Percentiles rank a stretch among this genome's conserved stretches.
Evolutionary conservation across 768 basidiomycete genomes (phyloP).

Genomic region (Neoboletus magnificus): DNA sequence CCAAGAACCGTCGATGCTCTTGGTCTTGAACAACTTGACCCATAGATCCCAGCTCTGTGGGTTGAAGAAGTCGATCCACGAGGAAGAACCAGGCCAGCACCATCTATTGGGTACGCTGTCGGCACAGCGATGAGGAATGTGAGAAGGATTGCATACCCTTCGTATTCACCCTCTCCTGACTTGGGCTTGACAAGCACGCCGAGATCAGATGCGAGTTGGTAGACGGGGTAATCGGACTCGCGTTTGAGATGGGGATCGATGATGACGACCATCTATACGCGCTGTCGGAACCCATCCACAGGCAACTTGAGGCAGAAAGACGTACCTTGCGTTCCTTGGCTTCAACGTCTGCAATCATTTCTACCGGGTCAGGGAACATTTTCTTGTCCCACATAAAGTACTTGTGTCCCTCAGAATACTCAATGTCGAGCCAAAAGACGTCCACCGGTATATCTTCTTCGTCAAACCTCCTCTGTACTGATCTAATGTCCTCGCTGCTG

Average conservation of each 20-base stretch:
- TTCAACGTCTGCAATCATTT: conserved; percentile 89
- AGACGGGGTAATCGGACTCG: conserved; percentile 72
- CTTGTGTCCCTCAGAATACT: conserved; percentile 89
- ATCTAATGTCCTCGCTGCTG: conserved; percentile 80
- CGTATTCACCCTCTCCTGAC: conserved; percentile 80
- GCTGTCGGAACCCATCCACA: background rate
- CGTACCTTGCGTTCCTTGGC: conserved; percentile 78
- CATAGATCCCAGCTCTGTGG: conserved; percentile 89
- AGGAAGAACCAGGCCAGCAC: conserved; percentile 97
- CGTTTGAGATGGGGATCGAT: conserved; percentile 96
- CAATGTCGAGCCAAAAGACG: conserved; percentile 97
- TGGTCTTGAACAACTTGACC: conserved; percentile 75
- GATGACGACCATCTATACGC: conserved; percentile 89
- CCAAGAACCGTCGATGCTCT: conserved; percentile 54
- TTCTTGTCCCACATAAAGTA: conserved; percentile 97
- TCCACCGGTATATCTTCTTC: conserved; percentile 94
- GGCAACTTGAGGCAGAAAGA: background rate
- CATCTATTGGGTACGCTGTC: conserved; percentile 39
- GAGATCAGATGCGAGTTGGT: conserved; percentile 79
- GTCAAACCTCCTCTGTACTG: conserved; percentile 85
- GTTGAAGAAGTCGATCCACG: conserved; percentile 98
- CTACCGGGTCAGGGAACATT: conserved; percentile 89
- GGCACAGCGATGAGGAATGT: background rate
- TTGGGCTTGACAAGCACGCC: conserved; percentile 78
- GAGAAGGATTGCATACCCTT: conserved; percentile 47